These are phyloP conservation scores for Ophiobolus disseminans DNA, from an alignment of 2,329 filamentous ascomycete genomes.

Conservation along the genomic window DNA sequence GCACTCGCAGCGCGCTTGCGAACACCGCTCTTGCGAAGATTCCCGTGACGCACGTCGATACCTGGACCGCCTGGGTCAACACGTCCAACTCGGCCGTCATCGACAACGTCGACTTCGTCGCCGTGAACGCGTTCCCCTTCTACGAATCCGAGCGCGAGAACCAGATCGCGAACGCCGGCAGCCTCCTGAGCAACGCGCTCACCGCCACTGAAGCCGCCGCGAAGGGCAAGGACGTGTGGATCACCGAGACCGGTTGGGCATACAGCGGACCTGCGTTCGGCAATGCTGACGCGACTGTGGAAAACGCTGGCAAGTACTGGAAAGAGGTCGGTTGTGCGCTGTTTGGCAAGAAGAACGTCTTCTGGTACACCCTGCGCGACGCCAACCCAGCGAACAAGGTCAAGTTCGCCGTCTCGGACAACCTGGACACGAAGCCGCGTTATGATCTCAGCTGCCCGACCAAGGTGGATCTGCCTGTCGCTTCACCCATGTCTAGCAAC, in stretches of 20 bases:
- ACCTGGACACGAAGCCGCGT: conserved; percentile 59
- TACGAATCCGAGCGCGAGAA: conserved; percentile 45
- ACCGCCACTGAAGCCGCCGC: conserved; percentile 39
- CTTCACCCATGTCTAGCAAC: conserved; percentile 25
- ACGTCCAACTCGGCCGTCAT: conserved; percentile 45
- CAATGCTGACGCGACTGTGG: conserved; percentile 32
- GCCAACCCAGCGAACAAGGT: conserved; percentile 64
- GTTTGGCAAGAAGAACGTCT: conserved; percentile 43
- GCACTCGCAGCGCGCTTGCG: conserved; percentile 58
- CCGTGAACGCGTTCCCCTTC: conserved; percentile 49
- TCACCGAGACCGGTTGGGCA: conserved; percentile 51
- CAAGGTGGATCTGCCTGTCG: conserved; percentile 18
- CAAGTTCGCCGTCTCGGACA: conserved; percentile 64
- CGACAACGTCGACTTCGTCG: conserved; percentile 46
- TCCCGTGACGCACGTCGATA: conserved; percentile 53
- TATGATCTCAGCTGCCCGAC: conserved; percentile 62
- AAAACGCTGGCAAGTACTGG: conserved; percentile 45
- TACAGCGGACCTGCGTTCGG: conserved; percentile 39
- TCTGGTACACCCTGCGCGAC: conserved; percentile 47
- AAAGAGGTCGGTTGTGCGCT: conserved; percentile 43
- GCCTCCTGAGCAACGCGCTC: conserved; percentile 39
- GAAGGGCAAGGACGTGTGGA: conserved; percentile 45
- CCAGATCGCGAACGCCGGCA: conserved; percentile 51
- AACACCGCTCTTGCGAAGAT: conserved; percentile 65
- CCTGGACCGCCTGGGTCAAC: conserved; percentile 48